Conservation (phyloP, 208 protist species). For the Ichthyophonus hoferi region DNA sequence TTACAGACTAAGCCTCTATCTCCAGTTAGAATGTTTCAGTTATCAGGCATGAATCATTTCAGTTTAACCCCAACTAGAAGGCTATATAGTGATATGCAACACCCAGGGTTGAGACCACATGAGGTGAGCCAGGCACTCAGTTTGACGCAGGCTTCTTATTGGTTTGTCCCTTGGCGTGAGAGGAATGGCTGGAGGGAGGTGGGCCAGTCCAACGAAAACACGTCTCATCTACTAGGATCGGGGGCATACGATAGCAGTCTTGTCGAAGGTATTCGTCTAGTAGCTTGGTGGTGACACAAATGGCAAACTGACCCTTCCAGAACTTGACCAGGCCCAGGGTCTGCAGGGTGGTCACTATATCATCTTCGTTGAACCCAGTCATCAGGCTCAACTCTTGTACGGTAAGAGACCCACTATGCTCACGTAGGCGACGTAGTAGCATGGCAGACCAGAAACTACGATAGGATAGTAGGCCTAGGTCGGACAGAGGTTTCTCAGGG, state of each 20-base stretch:
- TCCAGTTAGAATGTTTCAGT: too few species aligned
- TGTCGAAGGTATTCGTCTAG: conserved; percentile 58
- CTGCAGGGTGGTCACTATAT: conserved; percentile 72
- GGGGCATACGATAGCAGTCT: neutral
- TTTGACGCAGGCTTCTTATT: too few species aligned
- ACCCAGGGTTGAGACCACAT: too few species aligned
- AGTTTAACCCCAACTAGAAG: too few species aligned
- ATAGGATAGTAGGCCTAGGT: conserved; percentile 84
- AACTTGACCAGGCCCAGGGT: conserved; percentile 66
- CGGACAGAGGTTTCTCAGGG: conserved; percentile 97
- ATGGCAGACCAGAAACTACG: conserved; percentile 63
- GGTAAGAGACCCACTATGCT: conserved; percentile 45
- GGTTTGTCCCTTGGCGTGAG: too few species aligned
- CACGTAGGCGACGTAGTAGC: conserved; percentile 68
- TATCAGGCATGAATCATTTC: too few species aligned
- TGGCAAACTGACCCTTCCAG: conserved; percentile 73
- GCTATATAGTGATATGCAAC: too few species aligned
- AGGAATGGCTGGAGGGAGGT: too few species aligned
- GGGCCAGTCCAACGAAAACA: neutral
- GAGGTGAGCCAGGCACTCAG: too few species aligned
- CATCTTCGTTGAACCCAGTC: conserved; percentile 62
- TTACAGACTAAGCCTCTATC: too few species aligned
- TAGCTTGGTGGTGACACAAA: conserved; percentile 66
- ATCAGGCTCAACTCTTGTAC: conserved; percentile 44
- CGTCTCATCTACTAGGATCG: neutral